Evolutionary conservation across 441 rosid species (phyloP).

Genomic region (Brassica hybrid): DNA sequence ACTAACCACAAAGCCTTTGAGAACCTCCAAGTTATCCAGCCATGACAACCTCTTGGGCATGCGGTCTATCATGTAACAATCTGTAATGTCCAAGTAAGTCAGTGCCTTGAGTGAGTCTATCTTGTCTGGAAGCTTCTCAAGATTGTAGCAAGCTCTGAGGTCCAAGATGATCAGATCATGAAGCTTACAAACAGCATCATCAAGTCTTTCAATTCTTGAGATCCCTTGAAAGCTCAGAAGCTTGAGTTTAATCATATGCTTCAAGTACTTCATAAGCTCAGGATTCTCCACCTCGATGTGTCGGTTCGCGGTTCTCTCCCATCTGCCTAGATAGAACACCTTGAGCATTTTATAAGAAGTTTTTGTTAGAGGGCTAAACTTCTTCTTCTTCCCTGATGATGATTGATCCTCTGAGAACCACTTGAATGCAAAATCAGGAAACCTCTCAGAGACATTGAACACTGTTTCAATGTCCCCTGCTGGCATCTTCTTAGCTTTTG

Average conservation of each 20-base stretch:
- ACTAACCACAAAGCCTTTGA: constrained; percentile 56
- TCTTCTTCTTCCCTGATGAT: constrained; percentile 18
- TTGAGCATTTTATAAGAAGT: constrained; percentile 36
- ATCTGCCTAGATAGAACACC: constrained; percentile 59
- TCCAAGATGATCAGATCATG: constrained; percentile 53
- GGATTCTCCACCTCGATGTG: constrained; percentile 61
- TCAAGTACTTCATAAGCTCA: constrained; percentile 50
- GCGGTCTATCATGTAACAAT: constrained; percentile 54
- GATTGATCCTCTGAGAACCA: neutral
- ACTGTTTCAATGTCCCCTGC: neutral
- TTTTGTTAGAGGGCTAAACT: constrained; percentile 37
- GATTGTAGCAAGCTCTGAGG: constrained; percentile 61
- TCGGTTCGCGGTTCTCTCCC: constrained; percentile 49
- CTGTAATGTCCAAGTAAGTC: constrained; percentile 56
- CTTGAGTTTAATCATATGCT: constrained; percentile 47
- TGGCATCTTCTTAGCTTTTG: neutral
- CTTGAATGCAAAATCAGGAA: neutral
- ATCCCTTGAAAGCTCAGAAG: constrained; percentile 62
- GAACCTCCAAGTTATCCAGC: constrained; percentile 51
- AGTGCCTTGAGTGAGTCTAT: constrained; percentile 52
- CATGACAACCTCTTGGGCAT: constrained; percentile 51
- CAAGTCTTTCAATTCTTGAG: constrained; percentile 56
- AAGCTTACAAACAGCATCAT: constrained; percentile 44
- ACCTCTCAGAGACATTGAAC: neutral
- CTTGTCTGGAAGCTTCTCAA: constrained; percentile 58